Base-by-base conservation (phyloP, 352 stramenopile species). In the Phytophthora palmivora region DNA sequence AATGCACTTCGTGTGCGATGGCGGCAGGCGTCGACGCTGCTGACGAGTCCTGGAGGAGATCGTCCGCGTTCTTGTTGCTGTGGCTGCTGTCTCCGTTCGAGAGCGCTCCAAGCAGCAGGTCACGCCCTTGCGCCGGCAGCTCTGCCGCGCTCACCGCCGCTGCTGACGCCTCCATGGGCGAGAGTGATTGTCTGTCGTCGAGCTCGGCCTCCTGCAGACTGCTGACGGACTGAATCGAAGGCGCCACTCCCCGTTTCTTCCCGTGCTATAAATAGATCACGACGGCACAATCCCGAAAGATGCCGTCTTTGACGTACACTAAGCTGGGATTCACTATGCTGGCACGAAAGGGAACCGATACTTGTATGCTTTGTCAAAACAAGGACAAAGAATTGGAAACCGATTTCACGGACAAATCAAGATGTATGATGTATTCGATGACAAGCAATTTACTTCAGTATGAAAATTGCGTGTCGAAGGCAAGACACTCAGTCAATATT, bases 1-100 rank as follows among this genome's bases (percentile, higher is more conserved):
- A 96, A 34, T 94, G 87, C 5, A 96, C 86, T 45, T 94, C 78
- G 52, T 96, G 87, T 8, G 74, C 66, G 18, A 84, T 64, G 18
- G 51, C 69, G 8, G 82, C 64, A 37, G 70, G 55, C 16, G 78
- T 75, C 11, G 58, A 82, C 4, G 77, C 51, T 28, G 76, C 53
- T 4, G 72, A 58, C 16, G 68, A 73, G 61, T 81, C 75, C 32
- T 65, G 32, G 16, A 82, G 58, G 18, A 80, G 63, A 26, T 82
- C 75, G 44, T 87, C 71, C 42, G 75, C 52, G 26, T 63, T 58
- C 43, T 39, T 38, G 42, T 45, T 50, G 33, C 37, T 58, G 19
- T 12, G 49, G 39, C 39, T 34, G 18, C n/a, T 32, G 22, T 11
- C 14, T 14, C 37, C 53, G 37, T 28, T 67, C 16, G 72, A 61